phyloP scores from a whole-genome alignment of 495 filamentous ascomycete species.

The Hypomontagnella monticulosa region DNA sequence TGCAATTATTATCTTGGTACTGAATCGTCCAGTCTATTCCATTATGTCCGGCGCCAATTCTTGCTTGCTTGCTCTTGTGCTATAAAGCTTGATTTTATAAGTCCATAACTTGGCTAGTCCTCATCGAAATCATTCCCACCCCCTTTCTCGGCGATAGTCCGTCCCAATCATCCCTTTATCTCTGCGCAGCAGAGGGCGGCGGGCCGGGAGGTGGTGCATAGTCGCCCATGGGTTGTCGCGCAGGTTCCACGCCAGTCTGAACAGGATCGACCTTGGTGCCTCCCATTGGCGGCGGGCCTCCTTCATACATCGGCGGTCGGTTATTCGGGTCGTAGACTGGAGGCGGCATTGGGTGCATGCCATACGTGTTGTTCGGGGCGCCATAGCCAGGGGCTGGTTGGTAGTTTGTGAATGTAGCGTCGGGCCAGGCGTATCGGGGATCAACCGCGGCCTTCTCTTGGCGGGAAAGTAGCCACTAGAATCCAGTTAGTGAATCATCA shows the following conservation, averaged over 20 bases:
- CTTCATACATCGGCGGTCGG: slow-evolving; percentile 63
- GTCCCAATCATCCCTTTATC: slow-evolving; percentile 28
- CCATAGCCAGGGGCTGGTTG: slow-evolving; percentile 30
- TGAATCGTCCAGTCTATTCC: slow-evolving; percentile 9
- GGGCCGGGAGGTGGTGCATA: slow-evolving; percentile 58
- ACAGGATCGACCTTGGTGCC: slow-evolving; percentile 66
- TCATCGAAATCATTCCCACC: neutral
- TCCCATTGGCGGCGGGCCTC: slow-evolving; percentile 61
- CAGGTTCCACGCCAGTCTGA: slow-evolving; percentile 53
- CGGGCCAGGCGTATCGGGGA: slow-evolving; percentile 58
- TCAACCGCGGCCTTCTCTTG: slow-evolving; percentile 63
- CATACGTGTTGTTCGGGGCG: slow-evolving; percentile 50
- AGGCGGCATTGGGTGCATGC: slow-evolving; percentile 69
- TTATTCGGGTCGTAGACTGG: slow-evolving; percentile 60
- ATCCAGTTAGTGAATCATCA: slow-evolving; percentile 13
- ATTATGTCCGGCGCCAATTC: neutral
- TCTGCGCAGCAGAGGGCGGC: slow-evolving; percentile 48
- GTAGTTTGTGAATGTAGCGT: slow-evolving; percentile 48
- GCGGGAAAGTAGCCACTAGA: slow-evolving; percentile 71
- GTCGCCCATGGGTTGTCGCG: slow-evolving; percentile 43
- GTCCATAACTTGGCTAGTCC: neutral
- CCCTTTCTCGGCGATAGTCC: neutral
- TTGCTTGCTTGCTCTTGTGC: slow-evolving; percentile 15
- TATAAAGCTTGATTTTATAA: slow-evolving; percentile 2
- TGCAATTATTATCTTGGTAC: slow-evolving; percentile 18